These are phyloP conservation scores for Amborella trichopoda DNA, from an alignment of 164 flowering plant genomes.

Conservation along the genomic window DNA sequence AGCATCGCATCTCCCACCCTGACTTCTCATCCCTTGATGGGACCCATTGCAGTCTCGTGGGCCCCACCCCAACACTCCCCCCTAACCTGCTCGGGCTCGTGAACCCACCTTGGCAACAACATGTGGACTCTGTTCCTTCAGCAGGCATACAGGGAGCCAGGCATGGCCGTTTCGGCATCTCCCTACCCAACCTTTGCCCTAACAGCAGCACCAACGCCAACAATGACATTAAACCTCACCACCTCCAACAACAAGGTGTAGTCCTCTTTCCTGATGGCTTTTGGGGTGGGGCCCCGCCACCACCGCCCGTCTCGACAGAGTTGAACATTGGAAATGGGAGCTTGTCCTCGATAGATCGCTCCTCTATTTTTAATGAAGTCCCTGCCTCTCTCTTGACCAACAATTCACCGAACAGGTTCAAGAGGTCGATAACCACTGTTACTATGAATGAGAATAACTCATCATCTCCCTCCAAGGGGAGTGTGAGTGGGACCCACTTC, in stretches of 20 bases:
- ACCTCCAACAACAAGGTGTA: too few species aligned
- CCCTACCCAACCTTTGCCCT: slow-evolving; percentile 39
- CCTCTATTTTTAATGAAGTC: too few species aligned
- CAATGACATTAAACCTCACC: too few species aligned
- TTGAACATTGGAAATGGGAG: slow-evolving; percentile 11
- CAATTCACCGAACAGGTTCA: too few species aligned
- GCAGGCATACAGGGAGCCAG: slow-evolving; percentile 99
- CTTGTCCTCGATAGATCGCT: slow-evolving; percentile 4
- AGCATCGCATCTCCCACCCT: slow-evolving; percentile 36
- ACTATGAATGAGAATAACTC: too few species aligned
- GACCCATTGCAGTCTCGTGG: too few species aligned
- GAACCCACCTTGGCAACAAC: slow-evolving; percentile 34
- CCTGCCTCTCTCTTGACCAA: too few species aligned
- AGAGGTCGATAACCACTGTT: too few species aligned
- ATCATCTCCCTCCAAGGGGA: too few species aligned
- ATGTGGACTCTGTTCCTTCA: slow-evolving; percentile 35
- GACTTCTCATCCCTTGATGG: slow-evolving; percentile 28
- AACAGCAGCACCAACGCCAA: too few species aligned
- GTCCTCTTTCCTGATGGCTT: too few species aligned
- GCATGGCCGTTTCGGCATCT: slow-evolving; percentile 62
- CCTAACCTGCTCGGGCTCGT: slow-evolving; percentile 38
- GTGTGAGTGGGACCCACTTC: too few species aligned
- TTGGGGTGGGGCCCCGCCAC: slow-evolving; percentile 26
- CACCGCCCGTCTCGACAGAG: slow-evolving; percentile 14
- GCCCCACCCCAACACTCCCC: slow-evolving; percentile 30